phyloP scores from a whole-genome alignment of 2,329 filamentous ascomycete genomes.

The Colletotrichum filicis region DNA sequence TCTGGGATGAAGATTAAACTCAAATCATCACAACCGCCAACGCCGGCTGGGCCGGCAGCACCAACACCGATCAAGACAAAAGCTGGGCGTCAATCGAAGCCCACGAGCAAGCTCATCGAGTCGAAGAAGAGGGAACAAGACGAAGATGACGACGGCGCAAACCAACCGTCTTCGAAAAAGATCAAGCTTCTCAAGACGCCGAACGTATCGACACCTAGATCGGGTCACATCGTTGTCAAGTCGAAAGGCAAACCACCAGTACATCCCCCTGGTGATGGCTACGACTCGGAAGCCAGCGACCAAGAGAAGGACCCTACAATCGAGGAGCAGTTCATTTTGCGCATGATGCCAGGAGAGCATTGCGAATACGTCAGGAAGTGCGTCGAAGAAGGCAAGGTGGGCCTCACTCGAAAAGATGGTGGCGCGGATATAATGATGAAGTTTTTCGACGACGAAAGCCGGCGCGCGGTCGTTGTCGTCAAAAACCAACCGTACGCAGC shows the following conservation, averaged over 20 bases:
- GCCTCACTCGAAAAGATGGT: slow-evolving; percentile 69
- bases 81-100: slow-evolving; percentile 68
- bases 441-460: slow-evolving; percentile 79
- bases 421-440: slow-evolving; percentile 84
- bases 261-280: slow-evolving; percentile 85
- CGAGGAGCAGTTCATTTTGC: slow-evolving; percentile 89
- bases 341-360: slow-evolving; percentile 88
- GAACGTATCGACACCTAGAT: slow-evolving; percentile 40
- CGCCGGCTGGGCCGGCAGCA: slow-evolving; percentile 44
- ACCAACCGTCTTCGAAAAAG: slow-evolving; percentile 56
- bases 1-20: slow-evolving; percentile 51
- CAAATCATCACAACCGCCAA: slow-evolving; percentile 50
- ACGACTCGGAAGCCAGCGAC: slow-evolving; percentile 96
- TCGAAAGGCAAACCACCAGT: slow-evolving; percentile 75
- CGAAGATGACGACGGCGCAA: slow-evolving; percentile 60
- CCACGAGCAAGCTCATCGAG: slow-evolving; percentile 66
- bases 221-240: slow-evolving; percentile 61
- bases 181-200: slow-evolving; percentile 61
- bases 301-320: slow-evolving; percentile 87
- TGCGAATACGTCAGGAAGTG: slow-evolving; percentile 83
- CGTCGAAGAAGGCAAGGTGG: slow-evolving; percentile 82
- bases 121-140: slow-evolving; percentile 71
- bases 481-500: slow-evolving; percentile 80
- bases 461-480: slow-evolving; percentile 78
- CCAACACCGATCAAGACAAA: slow-evolving; percentile 62